These are phyloP conservation scores for Phytopythium delawarense DNA, from an alignment of 352 stramenopile genomes.

Conservation along the genomic window DNA sequence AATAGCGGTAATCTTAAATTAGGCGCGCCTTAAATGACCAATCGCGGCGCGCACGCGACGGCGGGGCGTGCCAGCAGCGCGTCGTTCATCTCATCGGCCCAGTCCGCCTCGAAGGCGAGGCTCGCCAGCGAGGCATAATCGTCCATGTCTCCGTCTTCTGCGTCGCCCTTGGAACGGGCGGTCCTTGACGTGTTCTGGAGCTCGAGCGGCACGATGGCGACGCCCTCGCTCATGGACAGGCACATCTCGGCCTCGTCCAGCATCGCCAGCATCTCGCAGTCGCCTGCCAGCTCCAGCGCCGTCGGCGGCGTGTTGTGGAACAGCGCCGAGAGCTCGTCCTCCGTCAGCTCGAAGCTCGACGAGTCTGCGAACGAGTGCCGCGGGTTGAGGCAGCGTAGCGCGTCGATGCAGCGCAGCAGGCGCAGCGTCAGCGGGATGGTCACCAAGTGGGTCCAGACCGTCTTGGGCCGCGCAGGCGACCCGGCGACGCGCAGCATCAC, in stretches of 20 bases:
- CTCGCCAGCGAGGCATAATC: slow-evolving; percentile 49
- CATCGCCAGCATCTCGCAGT: slow-evolving; percentile 1
- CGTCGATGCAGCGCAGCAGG: slow-evolving; percentile 79
- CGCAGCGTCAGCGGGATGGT: slow-evolving; percentile 65
- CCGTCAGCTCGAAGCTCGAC: slow-evolving; percentile 67
- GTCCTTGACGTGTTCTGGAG: slow-evolving; percentile 31
- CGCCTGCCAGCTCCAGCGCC: neutral
- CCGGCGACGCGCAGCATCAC: slow-evolving; percentile 40
- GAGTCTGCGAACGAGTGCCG: slow-evolving; percentile 59
- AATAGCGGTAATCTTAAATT: too few species aligned
- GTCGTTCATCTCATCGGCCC: slow-evolving; percentile 35
- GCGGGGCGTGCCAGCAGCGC: slow-evolving; percentile 8
- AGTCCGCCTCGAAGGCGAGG: slow-evolving; percentile 79
- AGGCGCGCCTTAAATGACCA: neutral
- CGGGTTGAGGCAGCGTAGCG: slow-evolving; percentile 37
- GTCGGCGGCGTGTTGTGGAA: slow-evolving; percentile 17
- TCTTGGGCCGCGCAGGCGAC: slow-evolving; percentile 9
- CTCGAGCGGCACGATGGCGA: slow-evolving; percentile 42
- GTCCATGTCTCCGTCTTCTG: slow-evolving; percentile 9
- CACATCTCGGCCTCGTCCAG: slow-evolving; percentile 1
- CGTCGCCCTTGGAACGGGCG: slow-evolving; percentile 9
- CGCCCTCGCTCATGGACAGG: neutral
- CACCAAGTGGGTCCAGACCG: slow-evolving; percentile 52
- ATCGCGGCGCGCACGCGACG: neutral
- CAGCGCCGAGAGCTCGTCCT: slow-evolving; percentile 51